Base-by-base conservation (phyloP, 495 filamentous ascomycete species). In the Lasiosphaeriaceae sp. region DNA sequence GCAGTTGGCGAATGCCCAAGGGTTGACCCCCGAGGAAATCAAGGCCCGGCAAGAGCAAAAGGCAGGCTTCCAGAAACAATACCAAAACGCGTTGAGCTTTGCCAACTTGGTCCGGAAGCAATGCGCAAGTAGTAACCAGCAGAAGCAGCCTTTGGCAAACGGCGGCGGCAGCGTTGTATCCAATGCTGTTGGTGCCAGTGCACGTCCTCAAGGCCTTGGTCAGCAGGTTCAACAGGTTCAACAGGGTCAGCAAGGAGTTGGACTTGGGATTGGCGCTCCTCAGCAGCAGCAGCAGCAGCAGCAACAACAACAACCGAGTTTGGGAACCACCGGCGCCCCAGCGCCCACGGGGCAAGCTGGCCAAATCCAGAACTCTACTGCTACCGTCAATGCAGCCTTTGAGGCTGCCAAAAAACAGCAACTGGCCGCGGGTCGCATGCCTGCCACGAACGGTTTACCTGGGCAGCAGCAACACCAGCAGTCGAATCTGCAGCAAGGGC, bases 351-450 rank as follows among this genome's bases (percentile, higher is more conserved):
- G 50, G 9, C 56, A 55, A 47, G 63, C 31, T 23, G 71, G 54
- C 35, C 37, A 57, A 45, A 68, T 68, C 61, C 65, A 68, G 43
- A 65, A 48, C 44, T 64, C 58, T 11, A 66, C 72, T 9, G 70
- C 74, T 19, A 66, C 74, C 24, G 68, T 81, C 23, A 79, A 74
- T 62, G 77, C 77, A 9, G 79, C 78, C 22, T 74, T 81, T 59
- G 78, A 81, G 55, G 75, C 75, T 9, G 79, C 78, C 43, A 78
- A 79, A 66, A 80, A 74, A 24, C 75, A 79, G 49, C 79, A 81
- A 55, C 50, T 78, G 53, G 67, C 67, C 3, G 62, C 60, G 17
- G 70, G 58, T 52, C 71, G 70, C 20, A 56, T 63, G 55, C 34
- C 67, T 5, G 68, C 61, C 2, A 49, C 62, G 20, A 67, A 66